Conservation (phyloP, 176 grass and related monocot species). For the Triticum urartu region DNA sequence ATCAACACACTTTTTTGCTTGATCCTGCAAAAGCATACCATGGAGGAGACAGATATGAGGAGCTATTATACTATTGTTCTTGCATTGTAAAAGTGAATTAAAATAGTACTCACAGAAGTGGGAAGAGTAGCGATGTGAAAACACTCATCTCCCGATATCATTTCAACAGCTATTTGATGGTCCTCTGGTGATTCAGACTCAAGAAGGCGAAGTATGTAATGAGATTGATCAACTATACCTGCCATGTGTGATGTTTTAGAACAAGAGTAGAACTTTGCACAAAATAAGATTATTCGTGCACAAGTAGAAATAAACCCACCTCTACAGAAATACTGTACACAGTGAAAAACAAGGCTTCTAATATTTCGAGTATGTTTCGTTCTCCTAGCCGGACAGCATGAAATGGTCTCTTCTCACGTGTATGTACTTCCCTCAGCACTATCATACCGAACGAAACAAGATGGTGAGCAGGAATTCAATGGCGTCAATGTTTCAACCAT, state of each 20-base stretch:
- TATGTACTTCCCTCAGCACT: slow-evolving; percentile 16
- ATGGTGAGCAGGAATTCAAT: slow-evolving; percentile 4
- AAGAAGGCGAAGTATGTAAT: slow-evolving; percentile 47
- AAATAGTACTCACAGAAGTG: slow-evolving; percentile 41
- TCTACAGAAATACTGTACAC: slow-evolving; percentile 35
- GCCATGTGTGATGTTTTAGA: slow-evolving; percentile 16
- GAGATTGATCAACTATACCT: slow-evolving; percentile 47
- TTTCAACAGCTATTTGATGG: too few relatives aligned
- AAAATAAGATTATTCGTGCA: slow-evolving; percentile 8
- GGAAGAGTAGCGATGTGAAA: slow-evolving; percentile 32
- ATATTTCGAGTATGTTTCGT: slow-evolving; percentile 4
- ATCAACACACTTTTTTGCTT: slow-evolving; percentile 48
- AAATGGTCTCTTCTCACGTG: slow-evolving; percentile 11
- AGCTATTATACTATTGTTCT: neutral
- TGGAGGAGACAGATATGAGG: neutral
- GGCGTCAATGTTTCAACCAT: neutral
- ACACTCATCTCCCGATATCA: slow-evolving; percentile 31
- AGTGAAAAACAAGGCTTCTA: slow-evolving; percentile 40
- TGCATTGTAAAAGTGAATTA: neutral
- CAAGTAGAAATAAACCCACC: slow-evolving; percentile 10
- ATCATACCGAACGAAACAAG: slow-evolving; percentile 15
- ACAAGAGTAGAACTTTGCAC: neutral
- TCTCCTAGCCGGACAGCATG: slow-evolving; percentile 1
- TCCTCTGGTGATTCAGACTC: slow-evolving; percentile 29
- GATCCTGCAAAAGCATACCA: slow-evolving; percentile 44